Percentiles rank a stretch among this genome's conserved stretches.
These are phyloP conservation scores for Physcia stellaris DNA, from an alignment of 495 filamentous ascomycete genomes.

Conservation along the genomic window DNA sequence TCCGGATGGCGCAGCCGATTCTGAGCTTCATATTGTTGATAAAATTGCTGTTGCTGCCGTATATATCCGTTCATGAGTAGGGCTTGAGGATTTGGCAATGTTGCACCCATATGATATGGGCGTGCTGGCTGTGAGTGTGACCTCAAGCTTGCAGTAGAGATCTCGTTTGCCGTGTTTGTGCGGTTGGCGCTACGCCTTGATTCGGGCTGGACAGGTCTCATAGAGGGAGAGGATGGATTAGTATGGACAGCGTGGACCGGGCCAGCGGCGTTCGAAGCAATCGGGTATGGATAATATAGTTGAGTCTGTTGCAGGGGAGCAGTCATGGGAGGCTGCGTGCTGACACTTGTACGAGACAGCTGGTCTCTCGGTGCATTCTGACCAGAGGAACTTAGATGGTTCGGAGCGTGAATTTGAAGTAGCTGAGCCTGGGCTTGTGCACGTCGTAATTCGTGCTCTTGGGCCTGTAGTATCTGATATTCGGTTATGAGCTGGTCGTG, in stretches of 20 bases:
- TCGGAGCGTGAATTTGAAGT: constrained; percentile 29
- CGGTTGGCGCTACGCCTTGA: constrained; percentile 43
- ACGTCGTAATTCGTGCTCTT: constrained; percentile 48
- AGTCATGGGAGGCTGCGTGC: constrained; percentile 36
- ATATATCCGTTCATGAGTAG: constrained; percentile 20
- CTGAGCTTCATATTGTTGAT: constrained; percentile 11
- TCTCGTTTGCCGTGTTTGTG: constrained; percentile 38
- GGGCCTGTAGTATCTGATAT: constrained; percentile 50
- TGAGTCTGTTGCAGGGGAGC: constrained; percentile 30
- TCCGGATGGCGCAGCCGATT: constrained; percentile 16
- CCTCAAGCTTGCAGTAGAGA: constrained; percentile 36
- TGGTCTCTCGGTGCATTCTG: constrained; percentile 27
- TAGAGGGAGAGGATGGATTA: constrained; percentile 50
- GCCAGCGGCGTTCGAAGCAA: constrained; percentile 29
- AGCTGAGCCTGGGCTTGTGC: constrained; percentile 39
- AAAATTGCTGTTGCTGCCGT: constrained; percentile 16
- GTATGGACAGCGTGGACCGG: constrained; percentile 37
- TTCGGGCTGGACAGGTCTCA: constrained; percentile 37
- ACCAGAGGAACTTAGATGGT: constrained; percentile 20
- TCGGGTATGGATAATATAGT: constrained; percentile 36
- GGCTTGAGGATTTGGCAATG: constrained; percentile 16
- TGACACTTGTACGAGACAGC: constrained; percentile 28
- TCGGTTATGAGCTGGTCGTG: constrained; percentile 50
- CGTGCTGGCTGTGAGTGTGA: constrained; percentile 57
- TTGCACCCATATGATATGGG: constrained; percentile 24